A percentile compares a stretch with the other conserved stretches of the same genome.
These are phyloP conservation scores for Lithospermum erythrorhizon DNA, from an alignment of 257 asterid genomes.

Conservation along the genomic window DNA sequence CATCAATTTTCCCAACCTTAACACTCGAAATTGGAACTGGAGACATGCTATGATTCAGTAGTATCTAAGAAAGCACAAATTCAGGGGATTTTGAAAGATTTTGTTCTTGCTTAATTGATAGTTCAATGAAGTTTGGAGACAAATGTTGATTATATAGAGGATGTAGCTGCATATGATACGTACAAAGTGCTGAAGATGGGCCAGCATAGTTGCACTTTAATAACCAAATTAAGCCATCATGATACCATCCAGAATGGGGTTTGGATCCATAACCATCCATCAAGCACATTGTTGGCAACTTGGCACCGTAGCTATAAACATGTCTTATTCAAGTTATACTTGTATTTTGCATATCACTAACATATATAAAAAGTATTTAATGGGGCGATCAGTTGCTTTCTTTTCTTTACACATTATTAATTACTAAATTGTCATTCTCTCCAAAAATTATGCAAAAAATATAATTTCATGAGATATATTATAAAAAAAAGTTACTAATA, in stretches of 20 bases:
- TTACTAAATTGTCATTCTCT: too few relatives aligned
- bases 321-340: too few relatives aligned
- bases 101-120: not conserved
- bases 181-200: not conserved
- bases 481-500: too few relatives aligned
- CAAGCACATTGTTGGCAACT: not conserved
- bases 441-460: too few relatives aligned
- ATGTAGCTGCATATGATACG: not conserved
- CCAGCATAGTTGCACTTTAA: not conserved
- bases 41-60: constrained; percentile 35
- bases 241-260: not conserved
- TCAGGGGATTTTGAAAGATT: not conserved
- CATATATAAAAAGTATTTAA: too few relatives aligned
- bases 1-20: constrained; percentile 83
- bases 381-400: too few relatives aligned
- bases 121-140: not conserved
- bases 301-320: too few relatives aligned
- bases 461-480: too few relatives aligned
- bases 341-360: too few relatives aligned
- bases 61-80: not conserved
- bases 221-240: not conserved
- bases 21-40: constrained; percentile 37
- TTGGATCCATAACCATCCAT: not conserved
- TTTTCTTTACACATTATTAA: too few relatives aligned
- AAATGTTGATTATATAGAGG: not conserved